Evolutionary conservation across 225 moss, liverwort and hornwort genomes (phyloP), one percentile per base, ranked within the genome.

Genomic region (Anthoceros angustus): DNA sequence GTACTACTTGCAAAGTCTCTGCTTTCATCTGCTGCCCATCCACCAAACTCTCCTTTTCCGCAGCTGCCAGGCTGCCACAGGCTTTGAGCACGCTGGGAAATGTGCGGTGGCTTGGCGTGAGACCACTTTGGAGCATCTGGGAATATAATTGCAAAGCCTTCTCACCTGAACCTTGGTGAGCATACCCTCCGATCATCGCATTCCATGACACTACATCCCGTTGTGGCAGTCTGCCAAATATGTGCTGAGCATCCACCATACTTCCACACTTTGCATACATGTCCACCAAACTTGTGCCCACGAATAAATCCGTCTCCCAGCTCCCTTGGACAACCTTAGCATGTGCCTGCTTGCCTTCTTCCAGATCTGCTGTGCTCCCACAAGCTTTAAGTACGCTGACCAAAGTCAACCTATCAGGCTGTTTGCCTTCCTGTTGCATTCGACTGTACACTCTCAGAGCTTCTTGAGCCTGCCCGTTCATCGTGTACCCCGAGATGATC

Each of bases 181-280:
- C 55, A 20, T 55, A 55, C 10, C 55, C 55, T 55, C 55, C 55
- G 23, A 55, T 55, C 55, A 55, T 55, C 23, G 55, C 55, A 55
- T 18, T 55, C 55, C 55, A 55, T 7, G 55, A 55, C 18, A 55
- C 55, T 1, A 55, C 55, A 20, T 55, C 55, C 16, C 14, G 55
- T 6, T 55, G 55, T 1, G 55, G 10, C 1, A 9, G 55, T 18
- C 23, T 55, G 0, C 5, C n/a, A 15, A 55, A 55, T 23, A 55
- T 23, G 23, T 2, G 23, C 23, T 23, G 18, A 7, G 55, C 55
- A 5, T 23, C 23, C 55, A 55, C 12, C 55, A 55, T 7, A 23
- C 23, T 23, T 23, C 55, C 55, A 55, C 55, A 55, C 23, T 55
- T 9, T 23, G 55, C 55, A 7, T 18, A 15, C 55, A 55, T 55